phyloP scores from a whole-genome alignment of 306 rosid genomes.

The Dryas alaskensis region DNA sequence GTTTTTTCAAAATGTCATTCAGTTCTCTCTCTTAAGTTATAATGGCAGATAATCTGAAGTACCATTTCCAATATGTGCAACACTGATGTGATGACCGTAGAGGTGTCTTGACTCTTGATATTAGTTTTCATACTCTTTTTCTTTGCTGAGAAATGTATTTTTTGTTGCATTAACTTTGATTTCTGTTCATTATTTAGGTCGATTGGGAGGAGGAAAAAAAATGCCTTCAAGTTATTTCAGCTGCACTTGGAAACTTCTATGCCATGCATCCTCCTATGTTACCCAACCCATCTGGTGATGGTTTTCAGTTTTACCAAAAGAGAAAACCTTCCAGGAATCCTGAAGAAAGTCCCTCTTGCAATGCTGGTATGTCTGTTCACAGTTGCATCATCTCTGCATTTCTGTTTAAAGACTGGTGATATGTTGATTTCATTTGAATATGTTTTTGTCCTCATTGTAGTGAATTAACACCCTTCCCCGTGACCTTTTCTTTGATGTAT shows the following conservation, averaged over 20 bases:
- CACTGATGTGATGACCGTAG: neutral
- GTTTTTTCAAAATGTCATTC: neutral
- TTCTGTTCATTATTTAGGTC: conserved; percentile 40
- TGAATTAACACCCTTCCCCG: too few relatives aligned
- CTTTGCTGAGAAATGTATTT: neutral
- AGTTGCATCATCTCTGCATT: neutral
- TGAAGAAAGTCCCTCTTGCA: conserved; percentile 32
- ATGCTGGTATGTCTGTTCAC: conserved; percentile 41
- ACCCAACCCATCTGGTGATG: conserved; percentile 84
- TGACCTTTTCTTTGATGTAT: too few relatives aligned
- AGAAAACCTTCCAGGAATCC: conserved; percentile 38
- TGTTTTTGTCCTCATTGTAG: neutral
- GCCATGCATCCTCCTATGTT: conserved; percentile 90
- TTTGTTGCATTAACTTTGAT: neutral
- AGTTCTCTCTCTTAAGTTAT: too few relatives aligned
- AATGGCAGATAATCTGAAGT: too few relatives aligned
- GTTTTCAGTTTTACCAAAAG: conserved; percentile 61
- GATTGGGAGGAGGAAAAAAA: conserved; percentile 83
- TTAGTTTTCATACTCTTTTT: neutral
- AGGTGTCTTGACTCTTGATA: neutral
- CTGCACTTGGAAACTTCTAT: conserved; percentile 84
- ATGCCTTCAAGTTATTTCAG: conserved; percentile 74
- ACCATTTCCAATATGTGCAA: neutral
- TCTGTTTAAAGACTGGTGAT: neutral
- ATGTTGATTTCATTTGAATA: neutral